Evolutionary conservation across 140 eudicot genomes (phyloP), one percentile per base, ranked within the genome.

Genomic region (Senecio squalidus): DNA sequence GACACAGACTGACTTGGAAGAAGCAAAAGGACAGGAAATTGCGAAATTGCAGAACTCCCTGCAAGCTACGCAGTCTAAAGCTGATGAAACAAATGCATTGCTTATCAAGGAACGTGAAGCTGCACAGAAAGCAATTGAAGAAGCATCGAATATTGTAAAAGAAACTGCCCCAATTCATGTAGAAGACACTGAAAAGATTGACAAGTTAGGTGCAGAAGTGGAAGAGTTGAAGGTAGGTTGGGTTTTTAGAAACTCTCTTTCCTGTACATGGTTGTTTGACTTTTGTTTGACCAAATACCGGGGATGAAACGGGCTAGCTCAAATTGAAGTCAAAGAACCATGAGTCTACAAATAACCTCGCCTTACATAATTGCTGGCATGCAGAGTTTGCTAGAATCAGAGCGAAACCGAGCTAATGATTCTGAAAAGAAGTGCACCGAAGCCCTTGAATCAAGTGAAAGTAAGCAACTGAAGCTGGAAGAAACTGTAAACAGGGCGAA

Each of bases 21-120:
- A 92, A 77, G 84, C 86, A 22, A 92, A 92, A 72, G 85, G 75
- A 39, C 98, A 87, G 55, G 98, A 92, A 70, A 82, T 92, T 69
- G 28, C 58, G 58, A 87, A 87, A 67, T 69, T 92, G 74, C 92
- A 82, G 58, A 74, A 77, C 29, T 81, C 96, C 18, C 54, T 92
- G 72, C 83, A 92, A 70, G 79, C 63, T 25, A 54, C 80, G 87
- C 93, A 82, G 64, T 65, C 70, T 33, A 87, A 81, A 84, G 41
- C 77, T 69, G 89, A 82, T 50, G 96, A 92, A 71, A 66, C 86
- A 49, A 84, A 82, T 72, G 75, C 70, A 24, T 68, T 79, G 74
- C 80, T 87, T 62, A 41, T 30, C 39, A 77, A 84, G 76, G 96
- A 92, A 70, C 93, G 89, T 52, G 93, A 81, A 62, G 41, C 76